A percentile compares a stretch with the other conserved stretches of the same genome.
Conservation (phyloP, 768 basidiomycete genomes). For the Lentinula sp. region DNA sequence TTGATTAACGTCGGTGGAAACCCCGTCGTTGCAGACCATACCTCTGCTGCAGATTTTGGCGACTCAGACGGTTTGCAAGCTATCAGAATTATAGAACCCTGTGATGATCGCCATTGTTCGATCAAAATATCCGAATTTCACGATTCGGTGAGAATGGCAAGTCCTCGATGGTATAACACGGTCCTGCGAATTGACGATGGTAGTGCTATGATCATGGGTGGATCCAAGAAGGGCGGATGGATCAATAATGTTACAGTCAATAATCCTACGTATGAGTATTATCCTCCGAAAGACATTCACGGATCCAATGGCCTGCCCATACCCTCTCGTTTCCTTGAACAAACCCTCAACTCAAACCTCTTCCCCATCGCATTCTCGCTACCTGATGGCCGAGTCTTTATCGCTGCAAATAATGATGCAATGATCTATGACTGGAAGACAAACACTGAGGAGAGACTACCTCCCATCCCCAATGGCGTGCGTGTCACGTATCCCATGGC, state of each 20-base stretch:
- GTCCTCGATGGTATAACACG: constrained; percentile 78
- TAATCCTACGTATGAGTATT: constrained; percentile 80
- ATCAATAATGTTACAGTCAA: constrained; percentile 78
- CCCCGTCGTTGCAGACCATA: constrained; percentile 60
- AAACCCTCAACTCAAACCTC: constrained; percentile 76
- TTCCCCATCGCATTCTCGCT: constrained; percentile 74
- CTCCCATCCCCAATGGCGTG: constrained; percentile 67
- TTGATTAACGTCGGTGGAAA: constrained; percentile 79
- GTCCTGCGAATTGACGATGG: constrained; percentile 65
- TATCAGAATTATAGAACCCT: constrained; percentile 67
- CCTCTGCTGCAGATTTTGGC: constrained; percentile 68
- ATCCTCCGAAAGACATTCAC: constrained; percentile 70
- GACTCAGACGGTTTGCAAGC: constrained; percentile 70
- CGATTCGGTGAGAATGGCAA: constrained; percentile 59
- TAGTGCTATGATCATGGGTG: constrained; percentile 80
- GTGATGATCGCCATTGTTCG: constrained; percentile 45
- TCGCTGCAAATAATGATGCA: constrained; percentile 74
- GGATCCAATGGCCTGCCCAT: constrained; percentile 65
- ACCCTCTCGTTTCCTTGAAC: constrained; percentile 52
- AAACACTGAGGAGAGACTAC: constrained; percentile 57
- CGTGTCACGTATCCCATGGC: constrained; percentile 84
- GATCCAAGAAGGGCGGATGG: constrained; percentile 79
- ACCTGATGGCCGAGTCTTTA: constrained; percentile 64
- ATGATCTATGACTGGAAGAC: constrained; percentile 74
- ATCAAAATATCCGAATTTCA: constrained; percentile 55